These are phyloP conservation scores for Aspergillus sp. DNA, from an alignment of 2,329 filamentous ascomycete species.

Conservation along the genomic window DNA sequence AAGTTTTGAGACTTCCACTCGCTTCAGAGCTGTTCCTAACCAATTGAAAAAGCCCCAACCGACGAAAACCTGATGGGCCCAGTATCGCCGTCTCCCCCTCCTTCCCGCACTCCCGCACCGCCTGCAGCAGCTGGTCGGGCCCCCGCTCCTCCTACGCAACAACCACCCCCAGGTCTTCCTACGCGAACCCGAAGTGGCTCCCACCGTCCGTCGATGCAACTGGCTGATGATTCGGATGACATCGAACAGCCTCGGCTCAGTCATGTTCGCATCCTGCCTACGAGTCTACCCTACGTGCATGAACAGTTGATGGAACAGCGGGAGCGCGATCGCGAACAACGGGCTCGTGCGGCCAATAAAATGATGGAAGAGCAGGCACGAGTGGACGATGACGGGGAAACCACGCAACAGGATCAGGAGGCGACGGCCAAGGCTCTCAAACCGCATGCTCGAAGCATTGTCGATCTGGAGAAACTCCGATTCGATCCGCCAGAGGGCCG, in stretches of 20 bases:
- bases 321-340: constrained; percentile 30
- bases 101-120: constrained; percentile 17
- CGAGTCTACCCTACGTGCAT: constrained; percentile 86
- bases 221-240: constrained; percentile 26
- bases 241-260: constrained; percentile 61
- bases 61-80: constrained; percentile 33
- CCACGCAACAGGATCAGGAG: constrained; percentile 54
- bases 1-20: constrained; percentile 43
- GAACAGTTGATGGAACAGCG: constrained; percentile 76
- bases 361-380: constrained; percentile 45
- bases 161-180: constrained; percentile 15
- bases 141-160: constrained; percentile 17
- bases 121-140: constrained; percentile 18
- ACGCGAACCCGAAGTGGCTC: constrained; percentile 25
- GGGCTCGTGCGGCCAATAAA: constrained; percentile 23
- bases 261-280: constrained; percentile 88
- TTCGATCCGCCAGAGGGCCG: constrained; percentile 55
- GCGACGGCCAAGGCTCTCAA: constrained; percentile 78
- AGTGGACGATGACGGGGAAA: constrained; percentile 19
- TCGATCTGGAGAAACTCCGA: constrained; percentile 63
- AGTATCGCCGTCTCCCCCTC: constrained; percentile 29
- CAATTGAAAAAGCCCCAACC: constrained; percentile 29
- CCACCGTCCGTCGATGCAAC: constrained; percentile 22
- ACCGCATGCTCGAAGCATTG: constrained; percentile 72
- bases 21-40: constrained; percentile 7